Evolutionary conservation across 768 basidiomycete genomes (phyloP), one percentile per base, ranked within the genome.

Genomic region (Trametes sanguinea): DNA sequence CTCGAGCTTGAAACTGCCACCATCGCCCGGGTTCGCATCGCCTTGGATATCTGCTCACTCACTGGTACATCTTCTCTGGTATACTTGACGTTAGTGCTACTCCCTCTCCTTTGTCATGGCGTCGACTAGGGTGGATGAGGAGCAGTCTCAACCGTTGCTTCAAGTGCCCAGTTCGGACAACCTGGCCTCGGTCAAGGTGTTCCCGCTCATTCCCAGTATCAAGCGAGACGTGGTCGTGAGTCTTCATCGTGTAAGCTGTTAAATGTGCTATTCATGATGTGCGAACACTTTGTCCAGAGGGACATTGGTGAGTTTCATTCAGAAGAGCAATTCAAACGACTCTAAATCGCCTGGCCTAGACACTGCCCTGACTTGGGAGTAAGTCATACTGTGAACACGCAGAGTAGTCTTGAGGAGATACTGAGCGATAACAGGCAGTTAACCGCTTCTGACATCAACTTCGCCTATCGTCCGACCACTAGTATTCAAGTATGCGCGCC

Each of bases 391-490:
- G 11, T 63, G 35, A 37, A 6, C 35, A 6, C 35, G 35, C 35
- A 37, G 6, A 22, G 22, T 16, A 11, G 27, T 17, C 27, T 37
- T 40, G 6, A 6, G 33, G 45, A 44, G 8, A 7, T 27, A 13
- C 3, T 30, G 42, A 43, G n/a, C 42, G 42, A 10, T 61, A 2
- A 2, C 14, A 91, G 89, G n/a, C 91, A 94, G 68, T 78, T 94
- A 58, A 90, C 85, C 6, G 90, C 92, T 1, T 83, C 90, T 6
- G 92, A 94, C 69, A 83, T 94, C 74, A 90, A 92, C 69, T 92
- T 91, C 64, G 80, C 86, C 17, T n/a, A 79, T 94, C 53, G 85
- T 94, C 17, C 84, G 90, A 6, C 92, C 92, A 0, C 72, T 93
- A 35, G 88, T 92, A 4, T 74, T 81, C 69, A 91, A 90, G 71